Base-by-base conservation (phyloP, 2,329 filamentous ascomycete genomes). In the Exophiala sideris region DNA sequence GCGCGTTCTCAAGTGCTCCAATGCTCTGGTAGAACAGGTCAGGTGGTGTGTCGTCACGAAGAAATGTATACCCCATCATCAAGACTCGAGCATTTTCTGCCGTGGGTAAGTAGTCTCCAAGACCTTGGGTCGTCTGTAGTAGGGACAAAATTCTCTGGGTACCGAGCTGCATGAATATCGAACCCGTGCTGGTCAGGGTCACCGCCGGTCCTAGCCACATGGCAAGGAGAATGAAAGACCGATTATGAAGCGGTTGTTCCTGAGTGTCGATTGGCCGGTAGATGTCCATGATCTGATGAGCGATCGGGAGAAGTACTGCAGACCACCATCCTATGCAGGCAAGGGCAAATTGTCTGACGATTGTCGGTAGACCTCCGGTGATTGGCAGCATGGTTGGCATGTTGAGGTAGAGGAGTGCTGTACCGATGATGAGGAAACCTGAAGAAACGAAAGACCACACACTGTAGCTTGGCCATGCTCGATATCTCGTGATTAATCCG, bases 281-380 rank as follows among this genome's bases (percentile, higher is more conserved):
- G 46, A 56, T 11, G 40, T 59, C 57, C 35, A 59, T 41, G 41
- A 59, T 47, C 21, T 59, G 50, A 34, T 59, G 53, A 6, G 44
- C 50, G 40, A 59, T 39, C 6, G 53, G 45, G 40, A 59, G 36
- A 14, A 54, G 46, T 11, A 59, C 45, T 6, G 57, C 44, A 9
- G 50, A 54, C 57, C 57, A 59, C 50, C 34, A 57, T 8, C 57
- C 57, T 34, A 59, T 54, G 44, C 57, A 56, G 4, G 54, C 52
- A 10, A 59, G 54, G 3, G 50, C 46, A 35, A 59, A 57, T 33
- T 56, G 45, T 45, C 38, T 49, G 2, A 41, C 46, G 33, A 59
- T 45, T 8, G 38, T 48, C 16, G 53, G 56, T 4, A 52, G 20
- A n/a, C 56, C 56, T 20, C 12, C 21, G 8, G 21, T 18, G 11